Conservation (phyloP, 73 alveolate species). For the Tetrahymena borealis region DNA sequence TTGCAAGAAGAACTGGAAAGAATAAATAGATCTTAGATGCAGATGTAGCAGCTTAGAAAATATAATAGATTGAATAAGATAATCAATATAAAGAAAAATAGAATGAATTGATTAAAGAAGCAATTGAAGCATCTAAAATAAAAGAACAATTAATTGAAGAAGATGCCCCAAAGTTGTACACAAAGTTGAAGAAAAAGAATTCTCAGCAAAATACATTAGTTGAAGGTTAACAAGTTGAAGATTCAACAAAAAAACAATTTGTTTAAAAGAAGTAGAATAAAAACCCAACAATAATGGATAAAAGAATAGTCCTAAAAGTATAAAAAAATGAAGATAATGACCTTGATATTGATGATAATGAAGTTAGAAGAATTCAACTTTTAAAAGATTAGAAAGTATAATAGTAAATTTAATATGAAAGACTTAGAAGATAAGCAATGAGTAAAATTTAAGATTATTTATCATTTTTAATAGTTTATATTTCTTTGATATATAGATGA, state of each 20-base stretch:
- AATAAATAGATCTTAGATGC: not conserved
- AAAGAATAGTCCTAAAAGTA: not conserved
- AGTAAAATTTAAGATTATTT: not conserved
- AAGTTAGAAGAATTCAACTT: not conserved
- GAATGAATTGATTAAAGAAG: not conserved
- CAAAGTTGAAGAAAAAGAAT: not conserved
- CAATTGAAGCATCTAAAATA: not conserved
- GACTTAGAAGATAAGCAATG: not conserved
- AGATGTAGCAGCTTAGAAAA: not conserved
- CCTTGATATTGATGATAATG: not conserved
- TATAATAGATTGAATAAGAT: not conserved
- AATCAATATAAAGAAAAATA: not conserved
- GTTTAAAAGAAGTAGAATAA: not conserved
- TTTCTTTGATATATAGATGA: not conserved
- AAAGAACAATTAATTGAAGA: not conserved
- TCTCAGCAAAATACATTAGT: not conserved
- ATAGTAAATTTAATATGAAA: not conserved
- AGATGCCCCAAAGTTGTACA: not conserved
- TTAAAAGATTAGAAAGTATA: not conserved
- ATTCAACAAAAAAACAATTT: too few relatives aligned
- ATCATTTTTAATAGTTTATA: not conserved
- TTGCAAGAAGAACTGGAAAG: not conserved
- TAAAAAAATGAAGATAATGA: not conserved
- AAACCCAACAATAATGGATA: not conserved
- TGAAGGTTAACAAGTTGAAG: too few relatives aligned